phyloP scores from a whole-genome alignment of 805 yeast genomes.

The Hanseniaspora taiwanica region DNA sequence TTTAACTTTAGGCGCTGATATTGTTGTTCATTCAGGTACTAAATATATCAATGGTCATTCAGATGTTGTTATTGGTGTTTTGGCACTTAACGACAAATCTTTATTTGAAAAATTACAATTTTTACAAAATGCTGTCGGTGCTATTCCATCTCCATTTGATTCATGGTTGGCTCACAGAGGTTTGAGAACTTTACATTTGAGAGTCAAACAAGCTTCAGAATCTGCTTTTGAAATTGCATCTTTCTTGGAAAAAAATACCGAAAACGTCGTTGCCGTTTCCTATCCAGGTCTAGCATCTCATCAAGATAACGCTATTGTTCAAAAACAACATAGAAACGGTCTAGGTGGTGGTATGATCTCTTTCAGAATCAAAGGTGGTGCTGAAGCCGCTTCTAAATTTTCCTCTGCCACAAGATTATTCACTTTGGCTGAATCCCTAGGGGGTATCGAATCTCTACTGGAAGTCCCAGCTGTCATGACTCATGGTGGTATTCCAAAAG shows the following conservation, averaged over 20 bases:
- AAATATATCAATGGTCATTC: slow-evolving; percentile 89
- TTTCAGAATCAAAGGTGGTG: slow-evolving; percentile 76
- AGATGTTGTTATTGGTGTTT: slow-evolving; percentile 78
- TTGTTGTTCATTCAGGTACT: slow-evolving; percentile 81
- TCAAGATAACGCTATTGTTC: slow-evolving; percentile 47
- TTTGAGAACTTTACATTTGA: slow-evolving; percentile 70
- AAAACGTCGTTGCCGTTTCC: slow-evolving; percentile 51
- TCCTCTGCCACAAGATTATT: slow-evolving; percentile 62
- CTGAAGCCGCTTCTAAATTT: slow-evolving; percentile 59
- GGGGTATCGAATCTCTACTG: slow-evolving; percentile 75
- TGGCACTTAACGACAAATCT: slow-evolving; percentile 51
- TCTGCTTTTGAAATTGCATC: slow-evolving; percentile 62
- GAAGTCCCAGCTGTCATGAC: slow-evolving; percentile 91
- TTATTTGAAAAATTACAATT: slow-evolving; percentile 55
- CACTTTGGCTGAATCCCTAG: slow-evolving; percentile 81
- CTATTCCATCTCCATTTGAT: slow-evolving; percentile 83
- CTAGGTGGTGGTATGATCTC: slow-evolving; percentile 90
- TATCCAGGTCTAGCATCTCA: slow-evolving; percentile 73
- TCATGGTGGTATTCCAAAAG: slow-evolving; percentile 79
- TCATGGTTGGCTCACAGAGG: slow-evolving; percentile 91
- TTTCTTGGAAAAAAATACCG: slow-evolving; percentile 32
- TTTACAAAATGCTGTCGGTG: slow-evolving; percentile 80
- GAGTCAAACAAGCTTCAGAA: slow-evolving; percentile 55
- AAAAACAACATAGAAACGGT: slow-evolving; percentile 66
- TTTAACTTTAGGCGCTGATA: slow-evolving; percentile 68